Evolutionary conservation across 495 filamentous ascomycete species (phyloP), one percentile per base, ranked within the genome.

Genomic region (Neurospora sp.): DNA sequence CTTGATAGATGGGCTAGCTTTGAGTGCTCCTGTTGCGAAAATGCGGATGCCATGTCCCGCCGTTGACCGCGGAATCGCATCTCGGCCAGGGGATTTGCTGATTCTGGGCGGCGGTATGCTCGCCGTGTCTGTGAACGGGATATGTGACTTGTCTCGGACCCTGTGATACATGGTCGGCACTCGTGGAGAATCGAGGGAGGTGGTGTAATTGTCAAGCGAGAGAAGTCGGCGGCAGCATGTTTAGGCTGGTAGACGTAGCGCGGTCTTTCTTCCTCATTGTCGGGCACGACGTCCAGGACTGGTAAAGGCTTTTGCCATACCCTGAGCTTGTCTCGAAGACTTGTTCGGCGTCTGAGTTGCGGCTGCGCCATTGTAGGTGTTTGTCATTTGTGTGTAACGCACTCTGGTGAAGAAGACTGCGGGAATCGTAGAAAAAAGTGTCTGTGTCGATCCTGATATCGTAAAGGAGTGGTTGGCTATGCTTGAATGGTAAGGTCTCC

Each of bases 221-320:
- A 76, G 15, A 79, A 81, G 31, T 81, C 79, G 39, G 79, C 54
- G 39, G 79, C 79, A 6, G 79, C 79, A 71, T 81, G 79, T 36
- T 72, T 76, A 21, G 79, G 79, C n/a, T 76, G 45, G 69, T 81
- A 81, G 43, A 75, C 73, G 54, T 75, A 76, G 1, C 73, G 71
- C 0, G 76, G 70, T n/a, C 72, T 74, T 3, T 69, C 28, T 21
- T 76, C 73, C 45, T 79, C 77, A 13, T 37, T 24, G 36, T 66
- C 54, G 54, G 54, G 28, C 11, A 70, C n/a, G 1, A 38, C 9
- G 11, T 76, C 66, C 15, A 71, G 31, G 2, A 69, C 21, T 21
- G 54, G 59, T 11, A 45, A 37, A 15, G 73, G 71, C n/a, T 75
- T 77, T 34, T 76, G 74, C 75, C 77, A 76, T 34, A 71, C 36